Evolutionary conservation across 495 filamentous ascomycete genomes (phyloP), one percentile per base, ranked within the genome.

Genomic region (Ascobolus immersus): DNA sequence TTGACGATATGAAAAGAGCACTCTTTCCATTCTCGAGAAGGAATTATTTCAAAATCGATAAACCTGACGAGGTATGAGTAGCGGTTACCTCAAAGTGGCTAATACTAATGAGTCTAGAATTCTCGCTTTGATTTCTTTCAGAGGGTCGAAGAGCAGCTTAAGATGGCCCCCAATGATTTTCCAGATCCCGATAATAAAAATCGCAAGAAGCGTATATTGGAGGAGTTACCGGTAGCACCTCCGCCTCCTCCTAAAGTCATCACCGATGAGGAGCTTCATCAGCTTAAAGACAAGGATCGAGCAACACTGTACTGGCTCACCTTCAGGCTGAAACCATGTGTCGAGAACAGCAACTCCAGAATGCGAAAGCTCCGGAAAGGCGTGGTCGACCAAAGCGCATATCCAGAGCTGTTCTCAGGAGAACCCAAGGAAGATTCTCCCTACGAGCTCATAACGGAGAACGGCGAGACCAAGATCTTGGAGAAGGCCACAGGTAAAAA

Each of bases 341-440:
- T 96, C 79, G 84, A 94, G 39, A 74, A 89, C 53, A 76, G 93
- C 38, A 77, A 86, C 43, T 68, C 65, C 38, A 68, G 64, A 42
- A 82, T 86, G 51, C 74, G 73, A 48, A 73, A 72, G 38, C 93
- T 94, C 57, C 64, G 78, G 28, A 65, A 65, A 18, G 72, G 77
- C 3, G 64, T 78, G 21, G 70, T 96, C 43, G 71, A 77, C 12
- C 64, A 77, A 4, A 60, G 66, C 18, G 65, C 65, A 17, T 55
- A 66, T 34, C 53, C 54, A 2, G 56, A 65, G 32, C 55, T 57
- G 35, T 65, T 80, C 21, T n/a, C n/a, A n/a, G n/a, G n/a, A n/a
- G n/a, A n/a, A n/a, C n/a, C n/a, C n/a, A n/a, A n/a, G n/a, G n/a
- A n/a, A n/a, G n/a, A n/a, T n/a, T n/a, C n/a, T n/a, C 82, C 80